Percentiles rank a stretch among this genome's conserved stretches.
Conservation (phyloP, 805 yeast genomes). For the Helenozyma baotianmanensis region DNA sequence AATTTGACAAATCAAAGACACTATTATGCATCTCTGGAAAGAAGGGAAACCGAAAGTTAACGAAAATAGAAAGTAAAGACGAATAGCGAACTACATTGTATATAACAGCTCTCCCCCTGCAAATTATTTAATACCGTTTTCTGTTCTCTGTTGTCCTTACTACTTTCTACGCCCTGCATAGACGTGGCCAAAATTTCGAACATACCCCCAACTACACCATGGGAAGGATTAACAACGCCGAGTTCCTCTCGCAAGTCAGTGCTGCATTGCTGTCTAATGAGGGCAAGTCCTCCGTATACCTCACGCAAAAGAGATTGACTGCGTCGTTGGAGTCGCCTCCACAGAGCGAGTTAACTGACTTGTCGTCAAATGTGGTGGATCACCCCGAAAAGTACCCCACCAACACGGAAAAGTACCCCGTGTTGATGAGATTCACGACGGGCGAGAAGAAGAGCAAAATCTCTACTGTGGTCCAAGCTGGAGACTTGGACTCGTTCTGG, state of each 20-base stretch:
- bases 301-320: constrained; percentile 53
- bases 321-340: constrained; percentile 9
- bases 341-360: constrained; percentile 18
- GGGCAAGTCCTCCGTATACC: constrained; percentile 50
- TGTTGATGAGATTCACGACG: constrained; percentile 51
- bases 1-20: too few species aligned
- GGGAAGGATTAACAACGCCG: constrained; percentile 30
- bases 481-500: constrained; percentile 71
- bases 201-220: constrained; percentile 12
- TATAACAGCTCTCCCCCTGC: too few species aligned
- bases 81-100: too few species aligned
- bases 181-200: too few species aligned
- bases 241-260: constrained; percentile 25
- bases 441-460: constrained; percentile 50
- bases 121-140: too few species aligned
- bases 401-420: constrained; percentile 45
- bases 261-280: constrained; percentile 16
- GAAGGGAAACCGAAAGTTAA: too few species aligned
- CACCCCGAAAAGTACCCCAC: constrained; percentile 12
- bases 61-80: too few species aligned
- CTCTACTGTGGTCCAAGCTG: constrained; percentile 66
- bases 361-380: constrained; percentile 30
- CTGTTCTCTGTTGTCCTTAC: too few species aligned
- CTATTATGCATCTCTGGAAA: too few species aligned
- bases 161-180: too few species aligned